phyloP scores from a whole-genome alignment of 768 basidiomycete species.

The Leccinum rimulosum region DNA sequence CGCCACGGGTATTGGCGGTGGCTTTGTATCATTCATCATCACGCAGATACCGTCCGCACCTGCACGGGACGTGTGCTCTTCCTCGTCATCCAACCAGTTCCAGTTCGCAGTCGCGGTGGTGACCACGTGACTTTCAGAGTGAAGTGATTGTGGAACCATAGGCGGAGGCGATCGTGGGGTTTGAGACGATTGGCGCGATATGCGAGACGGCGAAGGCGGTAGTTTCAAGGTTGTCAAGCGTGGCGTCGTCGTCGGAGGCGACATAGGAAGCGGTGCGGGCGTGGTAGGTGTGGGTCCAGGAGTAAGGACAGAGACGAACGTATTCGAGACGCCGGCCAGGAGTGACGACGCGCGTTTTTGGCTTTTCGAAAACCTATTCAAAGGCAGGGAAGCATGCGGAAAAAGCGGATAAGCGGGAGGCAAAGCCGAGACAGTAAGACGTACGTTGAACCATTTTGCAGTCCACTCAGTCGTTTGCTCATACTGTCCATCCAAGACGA shows the following conservation, averaged over 20 bases:
- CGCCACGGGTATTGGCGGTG: background rate
- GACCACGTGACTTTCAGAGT: background rate
- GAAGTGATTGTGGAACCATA: background rate
- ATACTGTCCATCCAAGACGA: constrained; percentile 56
- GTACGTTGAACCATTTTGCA: constrained; percentile 54
- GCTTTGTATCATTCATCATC: constrained; percentile 33
- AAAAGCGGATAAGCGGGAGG: background rate
- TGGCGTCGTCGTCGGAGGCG: background rate
- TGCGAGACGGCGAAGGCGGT: background rate
- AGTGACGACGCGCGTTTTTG: constrained; percentile 69
- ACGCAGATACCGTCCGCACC: constrained; percentile 14
- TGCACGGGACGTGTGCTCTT: constrained; percentile 28
- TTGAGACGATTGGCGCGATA: background rate
- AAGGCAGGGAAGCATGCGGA: background rate
- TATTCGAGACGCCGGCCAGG: constrained; percentile 61
- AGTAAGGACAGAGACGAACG: constrained; percentile 47
- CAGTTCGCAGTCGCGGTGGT: constrained; percentile 11
- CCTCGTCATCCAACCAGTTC: constrained; percentile 41
- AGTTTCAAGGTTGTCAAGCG: constrained; percentile 11
- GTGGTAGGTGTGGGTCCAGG: constrained; percentile 36
- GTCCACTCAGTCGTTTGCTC: constrained; percentile 58
- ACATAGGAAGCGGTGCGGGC: constrained; percentile 12
- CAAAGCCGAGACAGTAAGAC: constrained; percentile 24
- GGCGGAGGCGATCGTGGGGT: background rate
- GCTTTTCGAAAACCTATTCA: constrained; percentile 55